Evolutionary conservation across 768 basidiomycete genomes (phyloP).

Genomic region (Baorangia bicolor): DNA sequence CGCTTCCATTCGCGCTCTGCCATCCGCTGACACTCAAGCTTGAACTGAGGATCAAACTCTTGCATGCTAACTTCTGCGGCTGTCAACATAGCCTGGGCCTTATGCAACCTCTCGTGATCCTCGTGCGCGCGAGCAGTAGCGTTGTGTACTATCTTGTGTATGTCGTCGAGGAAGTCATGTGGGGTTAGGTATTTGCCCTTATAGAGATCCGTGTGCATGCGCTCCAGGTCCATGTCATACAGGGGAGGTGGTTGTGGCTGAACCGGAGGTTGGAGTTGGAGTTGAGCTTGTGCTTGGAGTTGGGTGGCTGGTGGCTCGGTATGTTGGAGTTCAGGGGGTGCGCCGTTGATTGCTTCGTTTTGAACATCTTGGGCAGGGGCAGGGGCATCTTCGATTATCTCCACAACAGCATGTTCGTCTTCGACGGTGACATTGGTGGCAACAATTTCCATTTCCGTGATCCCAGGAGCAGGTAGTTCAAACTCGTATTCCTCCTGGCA

Average conservation of each 20-base stretch:
- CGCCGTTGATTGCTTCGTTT: conserved; percentile 44
- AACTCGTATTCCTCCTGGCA: conserved; percentile 74
- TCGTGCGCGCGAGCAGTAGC: conserved; percentile 53
- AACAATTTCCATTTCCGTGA: conserved; percentile 33
- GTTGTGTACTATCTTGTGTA: conserved; percentile 79
- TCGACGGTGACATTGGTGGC: conserved; percentile 40
- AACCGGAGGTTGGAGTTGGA: conserved; percentile 34
- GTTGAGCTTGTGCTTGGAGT: conserved; percentile 37
- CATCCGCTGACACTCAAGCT: conserved; percentile 86
- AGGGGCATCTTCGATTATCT: conserved; percentile 39
- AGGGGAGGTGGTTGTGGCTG: conserved; percentile 47
- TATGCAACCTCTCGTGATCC: conserved; percentile 74
- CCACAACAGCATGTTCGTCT: conserved; percentile 42
- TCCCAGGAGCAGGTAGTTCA: conserved; percentile 34
- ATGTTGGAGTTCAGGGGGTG: conserved; percentile 19
- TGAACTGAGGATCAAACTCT: conserved; percentile 79
- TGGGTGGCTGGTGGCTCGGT: conserved; percentile 28
- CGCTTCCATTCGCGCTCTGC: conserved; percentile 71
- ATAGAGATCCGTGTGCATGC: conserved; percentile 84
- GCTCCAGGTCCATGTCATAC: conserved; percentile 89
- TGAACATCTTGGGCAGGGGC: conserved; percentile 19
- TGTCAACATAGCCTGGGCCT: conserved; percentile 87
- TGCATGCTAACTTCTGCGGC: conserved; percentile 83
- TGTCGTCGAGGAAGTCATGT: conserved; percentile 81
- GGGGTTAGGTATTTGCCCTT: conserved; percentile 84